Conservation (phyloP, 2,329 filamentous ascomycete species). For the Cladorrhinum sp. region DNA sequence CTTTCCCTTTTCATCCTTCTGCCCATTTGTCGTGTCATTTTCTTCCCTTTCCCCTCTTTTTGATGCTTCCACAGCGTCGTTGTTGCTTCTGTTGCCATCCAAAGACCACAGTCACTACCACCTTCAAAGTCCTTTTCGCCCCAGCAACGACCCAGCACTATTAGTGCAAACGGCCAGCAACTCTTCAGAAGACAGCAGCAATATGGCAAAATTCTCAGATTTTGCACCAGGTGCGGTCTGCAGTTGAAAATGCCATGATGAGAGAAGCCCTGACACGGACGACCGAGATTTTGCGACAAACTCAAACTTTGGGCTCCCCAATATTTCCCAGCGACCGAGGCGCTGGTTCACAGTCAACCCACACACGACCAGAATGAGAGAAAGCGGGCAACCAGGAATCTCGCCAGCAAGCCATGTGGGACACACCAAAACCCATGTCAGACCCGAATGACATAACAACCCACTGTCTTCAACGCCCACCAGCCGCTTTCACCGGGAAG, state of each 20-base stretch:
- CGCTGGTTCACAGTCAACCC: slow-evolving; percentile 18
- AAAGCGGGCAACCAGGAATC: slow-evolving; percentile 24
- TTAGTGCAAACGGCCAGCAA: slow-evolving; percentile 22
- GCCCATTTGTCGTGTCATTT: slow-evolving; percentile 10
- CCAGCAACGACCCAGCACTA: slow-evolving; percentile 16
- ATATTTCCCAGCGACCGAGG: slow-evolving; percentile 5
- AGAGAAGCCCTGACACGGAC: not conserved
- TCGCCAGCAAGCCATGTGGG: slow-evolving; percentile 24
- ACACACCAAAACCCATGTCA: slow-evolving; percentile 13
- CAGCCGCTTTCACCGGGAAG: not conserved
- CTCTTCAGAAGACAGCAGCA: not conserved
- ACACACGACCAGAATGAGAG: slow-evolving; percentile 2
- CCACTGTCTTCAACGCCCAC: slow-evolving; percentile 1
- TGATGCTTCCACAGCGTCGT: slow-evolving; percentile 6
- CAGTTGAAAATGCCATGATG: not conserved
- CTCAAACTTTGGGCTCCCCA: not conserved
- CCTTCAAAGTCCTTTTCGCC: slow-evolving; percentile 20
- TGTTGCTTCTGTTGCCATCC: slow-evolving; percentile 18
- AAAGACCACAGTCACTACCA: slow-evolving; percentile 9
- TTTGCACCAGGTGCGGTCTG: slow-evolving; percentile 2
- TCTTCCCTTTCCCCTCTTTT: slow-evolving; percentile 6
- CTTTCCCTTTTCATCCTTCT: slow-evolving; percentile 18
- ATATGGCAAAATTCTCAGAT: not conserved
- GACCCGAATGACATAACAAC: slow-evolving; percentile 16
- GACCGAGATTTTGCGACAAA: not conserved